phyloP scores from a whole-genome alignment of 2,329 filamentous ascomycete species.

The Ophiosphaerella korrae region DNA sequence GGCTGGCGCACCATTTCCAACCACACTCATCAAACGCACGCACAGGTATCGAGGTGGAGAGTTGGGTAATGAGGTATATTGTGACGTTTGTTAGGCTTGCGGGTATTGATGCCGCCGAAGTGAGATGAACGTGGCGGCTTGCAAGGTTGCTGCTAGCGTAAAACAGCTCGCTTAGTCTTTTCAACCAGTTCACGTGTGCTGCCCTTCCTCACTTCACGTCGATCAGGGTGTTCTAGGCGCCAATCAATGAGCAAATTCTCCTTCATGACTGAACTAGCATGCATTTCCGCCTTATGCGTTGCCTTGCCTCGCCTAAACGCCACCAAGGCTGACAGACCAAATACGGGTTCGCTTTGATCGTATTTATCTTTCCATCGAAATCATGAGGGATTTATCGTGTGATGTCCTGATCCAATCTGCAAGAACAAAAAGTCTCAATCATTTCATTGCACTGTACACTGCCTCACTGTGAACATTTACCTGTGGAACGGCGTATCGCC shows the following conservation, averaged over 20 bases:
- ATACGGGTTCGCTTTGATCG: constrained; percentile 34
- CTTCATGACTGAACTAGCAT: neutral
- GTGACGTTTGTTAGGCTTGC: constrained; percentile 27
- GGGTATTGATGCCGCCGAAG: constrained; percentile 17
- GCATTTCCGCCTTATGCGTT: constrained; percentile 21
- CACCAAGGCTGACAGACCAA: neutral
- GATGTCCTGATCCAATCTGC: no score
- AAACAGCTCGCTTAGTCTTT: constrained; percentile 12
- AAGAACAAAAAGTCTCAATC: neutral
- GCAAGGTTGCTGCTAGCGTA: constrained; percentile 17
- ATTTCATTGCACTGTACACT: neutral
- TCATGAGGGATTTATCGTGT: neutral
- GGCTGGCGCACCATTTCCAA: constrained; percentile 46
- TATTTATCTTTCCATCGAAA: constrained; percentile 17
- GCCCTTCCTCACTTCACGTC: neutral
- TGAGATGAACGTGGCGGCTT: constrained; percentile 29
- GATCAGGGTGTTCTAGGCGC: no score
- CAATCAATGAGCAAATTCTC: no score
- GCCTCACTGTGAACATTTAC: neutral
- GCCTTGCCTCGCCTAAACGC: constrained; percentile 10
- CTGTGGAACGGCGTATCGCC: neutral
- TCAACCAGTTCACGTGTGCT: constrained; percentile 11
- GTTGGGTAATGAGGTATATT: constrained; percentile 6
- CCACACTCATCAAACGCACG: constrained; percentile 41
- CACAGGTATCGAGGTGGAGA: constrained; percentile 8